These are phyloP conservation scores for Luffa aegyptiaca DNA, from an alignment of 306 rosid genomes.

Conservation along the genomic window DNA sequence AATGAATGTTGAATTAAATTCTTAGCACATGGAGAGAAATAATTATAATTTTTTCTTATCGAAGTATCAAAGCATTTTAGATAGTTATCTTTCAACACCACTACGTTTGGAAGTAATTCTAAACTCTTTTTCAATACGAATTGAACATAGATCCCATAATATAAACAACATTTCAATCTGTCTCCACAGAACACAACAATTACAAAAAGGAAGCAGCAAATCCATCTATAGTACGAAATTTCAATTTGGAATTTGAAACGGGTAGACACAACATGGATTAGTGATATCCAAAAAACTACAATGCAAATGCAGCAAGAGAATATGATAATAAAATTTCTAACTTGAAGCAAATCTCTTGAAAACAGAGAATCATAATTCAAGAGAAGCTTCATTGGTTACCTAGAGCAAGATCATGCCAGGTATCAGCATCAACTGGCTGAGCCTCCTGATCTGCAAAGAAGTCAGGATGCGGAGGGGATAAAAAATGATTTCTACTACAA, in stretches of 20 bases:
- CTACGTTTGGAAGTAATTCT: neutral
- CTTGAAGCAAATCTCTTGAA: neutral
- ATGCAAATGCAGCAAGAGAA: neutral
- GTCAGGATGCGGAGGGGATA: neutral
- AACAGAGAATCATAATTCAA: neutral
- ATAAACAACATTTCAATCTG: neutral
- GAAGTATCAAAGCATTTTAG: neutral
- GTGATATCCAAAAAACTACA: neutral
- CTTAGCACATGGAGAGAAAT: neutral
- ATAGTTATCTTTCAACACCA: neutral
- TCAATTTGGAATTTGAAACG: neutral
- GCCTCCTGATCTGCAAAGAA: constrained; percentile 33
- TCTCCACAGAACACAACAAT: neutral
- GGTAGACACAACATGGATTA: neutral
- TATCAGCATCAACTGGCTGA: constrained; percentile 32
- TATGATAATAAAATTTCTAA: neutral
- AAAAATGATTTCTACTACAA: neutral
- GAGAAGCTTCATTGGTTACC: constrained; percentile 17
- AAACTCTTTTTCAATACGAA: neutral
- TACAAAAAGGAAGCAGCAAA: too few relatives aligned
- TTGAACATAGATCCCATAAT: neutral
- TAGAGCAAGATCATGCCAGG: constrained; percentile 44
- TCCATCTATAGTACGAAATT: neutral
- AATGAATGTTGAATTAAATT: neutral
- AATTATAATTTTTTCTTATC: neutral